Percentiles rank a stretch among this genome's conserved stretches.
These are phyloP conservation scores for Posidonia oceanica DNA, from an alignment of 116 monocot genomes.

Conservation along the genomic window DNA sequence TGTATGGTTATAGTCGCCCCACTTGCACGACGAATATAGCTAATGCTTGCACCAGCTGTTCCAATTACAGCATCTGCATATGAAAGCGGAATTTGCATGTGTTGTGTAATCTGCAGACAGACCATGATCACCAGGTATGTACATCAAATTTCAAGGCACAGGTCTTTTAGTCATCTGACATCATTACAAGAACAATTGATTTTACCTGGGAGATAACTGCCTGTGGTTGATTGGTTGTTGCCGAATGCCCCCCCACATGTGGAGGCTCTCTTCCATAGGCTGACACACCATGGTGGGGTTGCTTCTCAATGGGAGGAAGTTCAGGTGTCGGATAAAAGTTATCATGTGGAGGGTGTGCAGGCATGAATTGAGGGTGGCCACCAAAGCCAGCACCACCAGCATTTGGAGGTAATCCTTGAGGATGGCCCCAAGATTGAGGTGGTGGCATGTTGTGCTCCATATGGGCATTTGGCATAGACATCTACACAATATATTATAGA, in stretches of 20 bases:
- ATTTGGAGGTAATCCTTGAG: constrained; percentile 43
- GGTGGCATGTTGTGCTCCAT: constrained; percentile 65
- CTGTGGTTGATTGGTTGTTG: constrained; percentile 32
- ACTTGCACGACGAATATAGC: constrained; percentile 93
- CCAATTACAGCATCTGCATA: constrained; percentile 99
- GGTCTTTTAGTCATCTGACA: not conserved
- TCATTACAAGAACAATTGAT: not conserved
- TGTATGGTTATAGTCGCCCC: constrained; percentile 94
- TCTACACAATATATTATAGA: constrained; percentile 15
- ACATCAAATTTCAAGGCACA: not conserved
- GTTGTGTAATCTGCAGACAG: constrained; percentile 60
- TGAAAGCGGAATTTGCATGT: constrained; percentile 88
- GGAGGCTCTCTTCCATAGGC: constrained; percentile 64
- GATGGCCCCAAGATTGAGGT: constrained; percentile 60
- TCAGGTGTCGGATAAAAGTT: constrained; percentile 64
- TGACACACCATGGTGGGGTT: constrained; percentile 66
- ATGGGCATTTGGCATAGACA: constrained; percentile 39
- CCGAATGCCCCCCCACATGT: constrained; percentile 24
- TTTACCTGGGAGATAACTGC: constrained; percentile 49
- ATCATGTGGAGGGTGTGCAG: constrained; percentile 49
- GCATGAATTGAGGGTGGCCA: constrained; percentile 57
- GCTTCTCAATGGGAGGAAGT: constrained; percentile 43
- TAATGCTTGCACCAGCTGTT: constrained; percentile 74
- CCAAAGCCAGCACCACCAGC: constrained; percentile 50
- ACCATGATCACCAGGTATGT: not conserved